Evolutionary conservation across 352 stramenopile species (phyloP), one percentile per base, ranked within the genome.

Genomic region (Pythium periplocum): DNA sequence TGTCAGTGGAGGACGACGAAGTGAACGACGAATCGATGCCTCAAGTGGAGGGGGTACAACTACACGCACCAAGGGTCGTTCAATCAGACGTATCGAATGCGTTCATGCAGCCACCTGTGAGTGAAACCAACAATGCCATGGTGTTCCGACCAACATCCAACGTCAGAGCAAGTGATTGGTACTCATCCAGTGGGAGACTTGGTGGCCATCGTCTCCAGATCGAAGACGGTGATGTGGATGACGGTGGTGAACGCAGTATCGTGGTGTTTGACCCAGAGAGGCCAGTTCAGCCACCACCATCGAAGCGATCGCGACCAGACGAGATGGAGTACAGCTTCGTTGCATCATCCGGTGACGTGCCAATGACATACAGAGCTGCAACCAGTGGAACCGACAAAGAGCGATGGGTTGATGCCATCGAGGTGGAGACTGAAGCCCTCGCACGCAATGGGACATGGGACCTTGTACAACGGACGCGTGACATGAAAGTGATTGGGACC

Each of bases 401-500:
- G 9, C 5, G 26, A 48, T 48, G 43, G 43, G 8, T 8, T 6
- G 7, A 8, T n/a, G 43, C 43, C 6, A 48, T 48, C 43, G 8
- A 11, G 26, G 6, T 7, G 6, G 43, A 48, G 43, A 6, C 26
- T n/a, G 17, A 48, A 6, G 43, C 43, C 17, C 40, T 35, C 30
- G 40, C 41, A 2, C 30, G 42, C 31, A 57, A 57, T 41, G 1
- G 31, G 4, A 57, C 51, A 9, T 57, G 51, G 51, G 34, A 11
- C 2, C 48, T 39, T 12, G 42, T 57, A 17, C 12, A 48, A 10
- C 40, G 40, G 2, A 26, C 48, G 11, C 6, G 31, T 4, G 52
- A 17, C 10, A 56, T 55, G 38, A 55, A 54, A 41, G 42, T 55
- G 0, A 71, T 73, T n/a, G 59, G 56, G 2, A 68, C 59, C 10